Evolutionary conservation across 805 yeast species (phyloP).

Genomic region (Komagataella mondaviorum): DNA sequence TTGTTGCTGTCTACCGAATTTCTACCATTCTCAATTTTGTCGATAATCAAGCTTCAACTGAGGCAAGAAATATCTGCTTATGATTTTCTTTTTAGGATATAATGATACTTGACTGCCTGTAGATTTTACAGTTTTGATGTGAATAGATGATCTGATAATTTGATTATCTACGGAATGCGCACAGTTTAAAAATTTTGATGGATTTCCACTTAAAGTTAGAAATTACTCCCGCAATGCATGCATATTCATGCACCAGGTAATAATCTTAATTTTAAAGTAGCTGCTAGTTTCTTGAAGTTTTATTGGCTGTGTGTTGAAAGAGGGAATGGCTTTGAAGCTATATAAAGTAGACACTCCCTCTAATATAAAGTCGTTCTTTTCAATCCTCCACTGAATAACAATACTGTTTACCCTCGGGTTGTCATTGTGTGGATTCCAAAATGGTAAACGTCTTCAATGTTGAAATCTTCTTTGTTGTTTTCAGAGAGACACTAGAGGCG

Average conservation of each 20-base stretch:
- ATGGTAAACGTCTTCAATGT: conserved; percentile 39
- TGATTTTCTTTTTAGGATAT: too few relatives aligned
- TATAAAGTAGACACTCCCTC: too few relatives aligned
- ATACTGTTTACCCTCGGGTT: neutral
- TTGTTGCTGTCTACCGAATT: neutral
- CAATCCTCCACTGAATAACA: neutral
- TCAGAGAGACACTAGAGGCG: conserved; percentile 92
- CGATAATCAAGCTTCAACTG: too few relatives aligned
- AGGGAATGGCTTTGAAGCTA: neutral
- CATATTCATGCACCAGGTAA: neutral
- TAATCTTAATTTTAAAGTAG: neutral
- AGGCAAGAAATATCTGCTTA: too few relatives aligned
- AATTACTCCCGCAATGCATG: neutral
- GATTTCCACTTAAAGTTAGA: neutral
- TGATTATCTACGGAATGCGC: neutral
- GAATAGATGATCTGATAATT: neutral
- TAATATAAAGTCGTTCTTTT: too few relatives aligned
- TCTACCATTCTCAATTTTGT: too few relatives aligned
- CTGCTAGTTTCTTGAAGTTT: neutral
- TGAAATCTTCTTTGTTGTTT: conserved; percentile 76
- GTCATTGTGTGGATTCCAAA: neutral
- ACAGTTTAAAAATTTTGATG: neutral
- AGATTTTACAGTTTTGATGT: too few relatives aligned
- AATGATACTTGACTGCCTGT: too few relatives aligned
- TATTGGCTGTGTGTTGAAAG: neutral